Evolutionary conservation across 768 basidiomycete genomes (phyloP), one percentile per base, ranked within the genome.

Genomic region (Rhodotorula graminis): DNA sequence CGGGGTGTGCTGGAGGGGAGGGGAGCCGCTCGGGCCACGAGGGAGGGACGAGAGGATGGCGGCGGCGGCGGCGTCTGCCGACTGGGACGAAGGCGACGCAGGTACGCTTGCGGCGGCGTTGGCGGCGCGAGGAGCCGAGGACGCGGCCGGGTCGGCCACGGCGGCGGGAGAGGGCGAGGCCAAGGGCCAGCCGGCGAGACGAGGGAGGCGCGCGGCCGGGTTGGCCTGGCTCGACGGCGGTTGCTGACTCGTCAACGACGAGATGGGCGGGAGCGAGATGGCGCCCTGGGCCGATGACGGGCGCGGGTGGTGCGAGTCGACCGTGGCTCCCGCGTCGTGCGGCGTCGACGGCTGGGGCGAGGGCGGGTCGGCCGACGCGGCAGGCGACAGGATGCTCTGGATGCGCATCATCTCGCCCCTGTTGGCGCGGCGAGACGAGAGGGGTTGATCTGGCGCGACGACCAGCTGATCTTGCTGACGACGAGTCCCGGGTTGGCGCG

Each of bases 231-330:
- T 11, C 61, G 61, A 47, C 47, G 1, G 18, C 19, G 3, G 47
- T 15, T 29, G 23, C 19, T 40, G 57, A 5, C 57, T 27, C 27
- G 65, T 59, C 47, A 67, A 46, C 37, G 56, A 57, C 19, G 70
- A 62, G 60, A 71, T 72, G 23, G 66, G 66, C 57, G 71, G 71
- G 16, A 72, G 71, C 16, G 44, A 23, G 70, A 63, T 50, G 40
- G 8, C 33, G 8, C 21, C 33, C 57, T 60, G 59, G 44, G 44
- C 40, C 1, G 37, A 25, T 1, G 56, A 21, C 47, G 61, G 15
- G 31, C 60, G 46, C 1, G 52, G 16, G 27, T 49, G 47, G 47
- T 56, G 67, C 62, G 52, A 56, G 19, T 27, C 8, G 46, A 49
- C 25, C 0, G 59, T 42, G 40, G 57, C 37, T 4, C 5, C 37